Conservation (phyloP, 2,329 filamentous ascomycete genomes). For the Pseudofabraea citricarpa region DNA sequence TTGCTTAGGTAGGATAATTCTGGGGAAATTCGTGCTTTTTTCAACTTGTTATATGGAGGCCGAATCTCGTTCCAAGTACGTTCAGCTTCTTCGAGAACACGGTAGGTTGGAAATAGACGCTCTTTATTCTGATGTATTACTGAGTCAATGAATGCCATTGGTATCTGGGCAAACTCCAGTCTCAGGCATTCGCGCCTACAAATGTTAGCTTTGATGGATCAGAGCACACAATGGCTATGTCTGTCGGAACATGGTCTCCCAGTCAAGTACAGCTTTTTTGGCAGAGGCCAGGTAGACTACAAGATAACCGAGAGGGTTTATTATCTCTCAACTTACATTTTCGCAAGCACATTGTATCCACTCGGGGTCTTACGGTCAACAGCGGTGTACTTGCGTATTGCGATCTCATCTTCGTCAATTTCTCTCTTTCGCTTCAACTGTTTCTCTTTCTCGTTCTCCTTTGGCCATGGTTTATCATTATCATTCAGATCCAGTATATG, state of each 20-base stretch:
- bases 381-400: slow-evolving; percentile 27
- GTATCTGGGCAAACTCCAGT: slow-evolving; percentile 31
- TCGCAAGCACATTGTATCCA: slow-evolving; percentile 6
- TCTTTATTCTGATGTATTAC: slow-evolving; percentile 26
- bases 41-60: slow-evolving; percentile 24
- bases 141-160: slow-evolving; percentile 31
- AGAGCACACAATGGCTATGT: too few relatives aligned
- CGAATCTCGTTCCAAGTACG: slow-evolving; percentile 20
- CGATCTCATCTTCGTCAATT: slow-evolving; percentile 30
- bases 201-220: too few relatives aligned
- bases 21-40: slow-evolving; percentile 20
- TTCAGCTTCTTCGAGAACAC: slow-evolving; percentile 31
- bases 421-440: slow-evolving; percentile 31
- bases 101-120: slow-evolving; percentile 26
- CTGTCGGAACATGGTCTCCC: too few relatives aligned
- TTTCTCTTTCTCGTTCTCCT: slow-evolving; percentile 30
- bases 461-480: slow-evolving; percentile 36
- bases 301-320: too few relatives aligned
- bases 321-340: not conserved
- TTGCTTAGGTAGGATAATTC: slow-evolving; percentile 8
- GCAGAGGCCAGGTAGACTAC: too few relatives aligned
- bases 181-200: slow-evolving; percentile 19
- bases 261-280: too few relatives aligned
- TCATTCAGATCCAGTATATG: slow-evolving; percentile 37
- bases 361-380: slow-evolving; percentile 19